Percentiles rank a stretch among this genome's conserved stretches.
Evolutionary conservation across 2,329 filamentous ascomycete genomes (phyloP).

Genomic region (Hymenoscyphus scutula): DNA sequence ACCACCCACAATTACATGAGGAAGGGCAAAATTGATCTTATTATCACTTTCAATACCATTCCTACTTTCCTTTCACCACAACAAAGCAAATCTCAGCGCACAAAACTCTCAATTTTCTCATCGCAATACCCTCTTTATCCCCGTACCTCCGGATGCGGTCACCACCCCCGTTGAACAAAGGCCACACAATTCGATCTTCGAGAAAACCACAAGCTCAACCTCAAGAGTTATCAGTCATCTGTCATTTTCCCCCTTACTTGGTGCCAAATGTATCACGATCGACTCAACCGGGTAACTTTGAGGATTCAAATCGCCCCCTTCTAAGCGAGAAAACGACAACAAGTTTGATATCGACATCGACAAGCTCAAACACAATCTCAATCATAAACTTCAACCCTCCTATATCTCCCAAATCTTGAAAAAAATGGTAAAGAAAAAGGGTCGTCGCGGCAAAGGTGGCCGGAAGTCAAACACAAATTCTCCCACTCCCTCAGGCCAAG

Average conservation of each 20-base stretch:
- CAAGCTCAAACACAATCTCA: neutral
- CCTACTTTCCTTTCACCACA: neutral
- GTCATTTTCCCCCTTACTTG: neutral
- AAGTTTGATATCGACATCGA: neutral
- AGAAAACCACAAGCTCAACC: neutral
- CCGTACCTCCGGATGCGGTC: neutral
- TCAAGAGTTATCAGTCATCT: neutral
- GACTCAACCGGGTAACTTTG: too few species aligned
- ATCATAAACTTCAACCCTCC: neutral
- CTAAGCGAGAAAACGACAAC: neutral
- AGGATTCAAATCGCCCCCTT: too few species aligned
- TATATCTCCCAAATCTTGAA: neutral
- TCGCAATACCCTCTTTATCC: neutral
- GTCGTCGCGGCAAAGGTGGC: neutral
- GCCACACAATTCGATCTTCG: neutral
- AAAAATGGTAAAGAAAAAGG: neutral
- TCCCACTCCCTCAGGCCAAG: neutral
- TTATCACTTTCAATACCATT: neutral
- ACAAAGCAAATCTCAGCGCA: neutral
- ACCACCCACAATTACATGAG: neutral
- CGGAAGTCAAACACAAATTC: neutral
- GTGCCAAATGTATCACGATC: neutral
- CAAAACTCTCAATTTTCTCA: neutral
- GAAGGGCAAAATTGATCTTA: neutral
- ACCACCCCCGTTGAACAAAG: neutral